Percentiles rank a stretch among this genome's conserved stretches.
Evolutionary conservation across 805 yeast species (phyloP).

Genomic region (Starmera caribaea): DNA sequence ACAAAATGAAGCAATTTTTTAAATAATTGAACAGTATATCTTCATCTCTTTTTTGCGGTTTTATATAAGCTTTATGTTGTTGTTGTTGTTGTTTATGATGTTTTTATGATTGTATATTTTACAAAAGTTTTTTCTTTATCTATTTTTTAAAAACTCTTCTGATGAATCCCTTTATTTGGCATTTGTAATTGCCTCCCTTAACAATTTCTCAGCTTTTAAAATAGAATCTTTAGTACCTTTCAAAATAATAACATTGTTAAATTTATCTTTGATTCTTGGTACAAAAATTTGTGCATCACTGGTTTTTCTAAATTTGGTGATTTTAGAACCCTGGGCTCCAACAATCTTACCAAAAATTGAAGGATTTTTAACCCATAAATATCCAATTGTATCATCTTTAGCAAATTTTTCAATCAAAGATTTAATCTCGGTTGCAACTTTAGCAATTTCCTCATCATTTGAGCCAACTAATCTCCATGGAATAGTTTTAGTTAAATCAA

Average conservation of each 20-base stretch:
- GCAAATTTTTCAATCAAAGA: slow-evolving; percentile 38
- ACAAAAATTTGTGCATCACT: slow-evolving; percentile 51
- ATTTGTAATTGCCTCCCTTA: slow-evolving; percentile 16
- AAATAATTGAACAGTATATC: too few species aligned
- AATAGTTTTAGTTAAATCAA: slow-evolving; percentile 26
- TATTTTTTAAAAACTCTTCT: too few species aligned
- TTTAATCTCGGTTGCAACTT: slow-evolving; percentile 43
- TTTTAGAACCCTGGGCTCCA: slow-evolving; percentile 68
- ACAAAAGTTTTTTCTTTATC: too few species aligned
- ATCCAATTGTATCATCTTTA: slow-evolving; percentile 41
- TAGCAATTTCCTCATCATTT: slow-evolving; percentile 31
- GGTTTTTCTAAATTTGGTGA: slow-evolving; percentile 49
- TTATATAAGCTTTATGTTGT: too few species aligned
- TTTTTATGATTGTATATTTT: too few species aligned
- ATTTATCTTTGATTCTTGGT: slow-evolving; percentile 48
- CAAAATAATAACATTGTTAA: slow-evolving; percentile 44
- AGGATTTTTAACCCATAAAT: slow-evolving; percentile 49
- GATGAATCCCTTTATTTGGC: too few species aligned
- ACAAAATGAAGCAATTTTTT: too few species aligned
- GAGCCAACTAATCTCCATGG: slow-evolving; percentile 64
- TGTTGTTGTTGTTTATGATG: too few species aligned
- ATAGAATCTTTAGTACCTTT: slow-evolving; percentile 53
- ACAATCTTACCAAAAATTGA: slow-evolving; percentile 50
- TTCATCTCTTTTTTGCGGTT: too few species aligned
- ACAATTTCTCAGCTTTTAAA: slow-evolving; percentile 33